phyloP scores from a whole-genome alignment of 345 rosid species.

The Streptanthus diversifolius region DNA sequence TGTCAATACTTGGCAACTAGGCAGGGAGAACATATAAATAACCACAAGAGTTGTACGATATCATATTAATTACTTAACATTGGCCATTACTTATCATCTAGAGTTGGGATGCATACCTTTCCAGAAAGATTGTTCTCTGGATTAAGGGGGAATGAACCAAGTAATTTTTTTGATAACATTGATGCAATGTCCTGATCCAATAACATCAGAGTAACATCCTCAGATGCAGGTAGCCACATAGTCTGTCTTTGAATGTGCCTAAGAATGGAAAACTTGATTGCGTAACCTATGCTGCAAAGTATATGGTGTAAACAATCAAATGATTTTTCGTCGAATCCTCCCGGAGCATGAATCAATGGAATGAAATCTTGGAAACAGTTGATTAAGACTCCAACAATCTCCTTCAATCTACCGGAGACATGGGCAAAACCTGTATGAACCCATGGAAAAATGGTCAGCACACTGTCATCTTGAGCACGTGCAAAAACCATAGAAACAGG shows the following conservation, averaged over 20 bases:
- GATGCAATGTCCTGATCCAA: slow-evolving; percentile 50
- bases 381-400: slow-evolving; percentile 63
- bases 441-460: background rate
- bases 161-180: slow-evolving; percentile 51
- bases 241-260: slow-evolving; percentile 29
- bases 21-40: background rate
- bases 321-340: slow-evolving; percentile 47
- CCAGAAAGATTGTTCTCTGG: slow-evolving; percentile 40
- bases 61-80: background rate
- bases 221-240: slow-evolving; percentile 28
- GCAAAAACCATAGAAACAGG: background rate
- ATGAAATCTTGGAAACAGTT: slow-evolving; percentile 67
- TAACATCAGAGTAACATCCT: slow-evolving; percentile 29
- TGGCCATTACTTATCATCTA: background rate
- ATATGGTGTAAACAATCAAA: slow-evolving; percentile 57
- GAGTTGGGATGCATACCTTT: slow-evolving; percentile 42
- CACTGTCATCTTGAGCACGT: background rate
- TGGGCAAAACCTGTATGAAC: slow-evolving; percentile 44
- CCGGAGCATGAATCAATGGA: slow-evolving; percentile 45
- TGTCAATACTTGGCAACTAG: background rate
- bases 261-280: slow-evolving; percentile 43
- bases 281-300: slow-evolving; percentile 60
- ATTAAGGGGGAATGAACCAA: slow-evolving; percentile 56
- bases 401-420: slow-evolving; percentile 50
- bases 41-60: background rate